Evolutionary conservation across 371 early-diverging fungal genomes (phyloP).

Genomic region (Mucor circinelloides): DNA sequence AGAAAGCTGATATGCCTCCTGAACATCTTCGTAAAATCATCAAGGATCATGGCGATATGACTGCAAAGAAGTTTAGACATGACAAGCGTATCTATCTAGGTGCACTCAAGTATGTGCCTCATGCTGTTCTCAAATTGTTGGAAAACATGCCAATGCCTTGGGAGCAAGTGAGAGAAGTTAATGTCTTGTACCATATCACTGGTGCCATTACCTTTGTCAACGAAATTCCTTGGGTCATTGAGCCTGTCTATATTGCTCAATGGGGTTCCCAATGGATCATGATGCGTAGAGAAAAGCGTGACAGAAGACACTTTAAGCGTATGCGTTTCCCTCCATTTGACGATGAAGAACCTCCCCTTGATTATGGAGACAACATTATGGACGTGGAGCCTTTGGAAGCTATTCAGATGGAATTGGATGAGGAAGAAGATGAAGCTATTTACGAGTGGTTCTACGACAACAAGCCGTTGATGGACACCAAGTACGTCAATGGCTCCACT

Average conservation of each 20-base stretch:
- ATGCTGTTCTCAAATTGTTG: constrained; percentile 95
- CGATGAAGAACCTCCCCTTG: constrained; percentile 97
- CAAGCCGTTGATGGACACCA: constrained; percentile 87
- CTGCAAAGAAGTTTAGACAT: constrained; percentile 93
- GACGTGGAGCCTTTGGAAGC: constrained; percentile 98
- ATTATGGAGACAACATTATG: constrained; percentile 97
- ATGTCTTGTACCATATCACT: constrained; percentile 97
- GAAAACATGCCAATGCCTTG: constrained; percentile 99
- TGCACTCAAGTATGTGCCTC: constrained; percentile 98
- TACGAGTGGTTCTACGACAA: constrained; percentile 97
- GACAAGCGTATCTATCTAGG: constrained; percentile 98
- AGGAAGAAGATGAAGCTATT: constrained; percentile 93
- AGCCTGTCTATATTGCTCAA: constrained; percentile 95
- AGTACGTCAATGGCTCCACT: constrained; percentile 87
- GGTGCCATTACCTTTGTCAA: constrained; percentile 99
- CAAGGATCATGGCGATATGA: constrained; percentile 98
- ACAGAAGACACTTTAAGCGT: constrained; percentile 97
- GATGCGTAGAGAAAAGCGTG: constrained; percentile 98
- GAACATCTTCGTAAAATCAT: constrained; percentile 97
- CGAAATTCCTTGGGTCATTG: constrained; percentile 94
- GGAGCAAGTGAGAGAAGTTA: constrained; percentile 97
- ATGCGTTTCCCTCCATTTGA: constrained; percentile 99
- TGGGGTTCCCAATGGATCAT: constrained; percentile 99
- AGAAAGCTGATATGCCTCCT: constrained; percentile 96
- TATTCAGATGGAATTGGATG: constrained; percentile 98